A percentile compares a stretch with the other conserved stretches of the same genome.
Conservation (phyloP, 768 basidiomycete genomes). For the Mycena leptocephala region DNA sequence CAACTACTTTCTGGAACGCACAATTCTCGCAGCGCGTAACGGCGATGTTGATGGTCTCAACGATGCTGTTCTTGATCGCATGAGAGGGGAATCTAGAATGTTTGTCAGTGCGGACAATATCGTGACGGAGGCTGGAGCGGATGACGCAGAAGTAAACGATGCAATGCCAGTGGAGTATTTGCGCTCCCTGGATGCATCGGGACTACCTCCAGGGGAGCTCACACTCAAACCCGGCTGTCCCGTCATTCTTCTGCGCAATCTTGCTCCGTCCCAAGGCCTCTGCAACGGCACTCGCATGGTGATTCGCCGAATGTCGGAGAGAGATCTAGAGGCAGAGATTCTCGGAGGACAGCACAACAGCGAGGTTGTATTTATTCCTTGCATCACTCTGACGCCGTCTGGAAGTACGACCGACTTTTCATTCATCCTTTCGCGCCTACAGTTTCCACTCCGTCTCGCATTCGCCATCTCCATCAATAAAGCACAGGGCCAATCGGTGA, state of each 20-base stretch:
- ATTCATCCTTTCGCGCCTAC: not conserved
- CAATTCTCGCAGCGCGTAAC: not conserved
- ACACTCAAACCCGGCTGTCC: not conserved
- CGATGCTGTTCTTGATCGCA: not conserved
- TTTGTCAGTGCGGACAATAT: not conserved
- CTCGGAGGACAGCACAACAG: not conserved
- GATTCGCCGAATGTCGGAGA: not conserved
- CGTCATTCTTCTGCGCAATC: not conserved
- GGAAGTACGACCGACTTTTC: no score
- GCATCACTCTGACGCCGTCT: no score
- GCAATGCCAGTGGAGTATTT: not conserved
- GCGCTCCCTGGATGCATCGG: no score
- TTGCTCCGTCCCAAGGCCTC: no score
- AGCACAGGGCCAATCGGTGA: no score
- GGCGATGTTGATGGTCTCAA: not conserved
- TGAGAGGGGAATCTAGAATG: not conserved
- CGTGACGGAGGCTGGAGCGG: not conserved
- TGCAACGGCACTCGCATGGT: no score
- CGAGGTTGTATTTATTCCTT: no score
- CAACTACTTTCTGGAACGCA: not conserved
- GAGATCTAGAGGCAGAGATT: not conserved
- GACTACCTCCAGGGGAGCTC: not conserved
- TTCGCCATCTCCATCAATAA: no score
- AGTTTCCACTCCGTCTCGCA: no score
- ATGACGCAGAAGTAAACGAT: not conserved